Evolutionary conservation across 805 yeast species (phyloP).

Genomic region (Teunomyces cretensis): DNA sequence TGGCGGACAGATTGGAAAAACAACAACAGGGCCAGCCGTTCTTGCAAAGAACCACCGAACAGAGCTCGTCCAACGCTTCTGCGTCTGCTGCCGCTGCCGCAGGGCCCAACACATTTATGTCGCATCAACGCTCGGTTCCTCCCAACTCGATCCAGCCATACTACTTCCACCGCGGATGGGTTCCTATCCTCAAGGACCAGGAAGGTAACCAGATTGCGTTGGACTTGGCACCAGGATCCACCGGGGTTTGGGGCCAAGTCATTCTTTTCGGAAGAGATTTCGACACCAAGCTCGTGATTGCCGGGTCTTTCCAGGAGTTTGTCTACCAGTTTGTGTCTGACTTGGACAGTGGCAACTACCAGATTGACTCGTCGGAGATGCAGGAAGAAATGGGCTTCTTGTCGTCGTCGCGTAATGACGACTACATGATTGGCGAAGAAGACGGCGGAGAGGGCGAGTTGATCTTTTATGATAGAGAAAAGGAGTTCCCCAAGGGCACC

Average conservation of each 20-base stretch:
- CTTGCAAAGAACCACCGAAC: slow-evolving; percentile 25
- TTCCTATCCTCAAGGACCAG: slow-evolving; percentile 84
- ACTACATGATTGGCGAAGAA: slow-evolving; percentile 44
- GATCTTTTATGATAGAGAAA: slow-evolving; percentile 34
- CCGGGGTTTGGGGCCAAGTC: slow-evolving; percentile 86
- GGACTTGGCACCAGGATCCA: slow-evolving; percentile 67
- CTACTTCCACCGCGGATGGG: slow-evolving; percentile 57
- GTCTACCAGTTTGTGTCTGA: slow-evolving; percentile 37
- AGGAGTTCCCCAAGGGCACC: slow-evolving; percentile 32
- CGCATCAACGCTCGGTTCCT: slow-evolving; percentile 38
- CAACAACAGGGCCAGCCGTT: slow-evolving; percentile 23
- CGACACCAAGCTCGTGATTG: slow-evolving; percentile 84
- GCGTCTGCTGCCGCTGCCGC: slow-evolving; percentile 18
- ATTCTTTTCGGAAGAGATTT: slow-evolving; percentile 92
- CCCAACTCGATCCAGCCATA: slow-evolving; percentile 37
- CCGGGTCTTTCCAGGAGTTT: slow-evolving; percentile 44
- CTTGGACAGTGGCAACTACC: slow-evolving; percentile 42
- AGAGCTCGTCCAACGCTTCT: slow-evolving; percentile 10
- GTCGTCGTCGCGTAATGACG: slow-evolving; percentile 38
- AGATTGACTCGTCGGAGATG: slow-evolving; percentile 32
- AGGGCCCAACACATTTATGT: slow-evolving; percentile 23
- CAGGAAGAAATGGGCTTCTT: slow-evolving; percentile 38
- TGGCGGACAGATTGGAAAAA: slow-evolving; percentile 39
- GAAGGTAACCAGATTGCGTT: slow-evolving; percentile 91
- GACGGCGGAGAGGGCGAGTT: slow-evolving; percentile 47